These are phyloP conservation scores for Sugiyamaella novakii DNA, from an alignment of 1,139 yeast species.

Conservation along the genomic window DNA sequence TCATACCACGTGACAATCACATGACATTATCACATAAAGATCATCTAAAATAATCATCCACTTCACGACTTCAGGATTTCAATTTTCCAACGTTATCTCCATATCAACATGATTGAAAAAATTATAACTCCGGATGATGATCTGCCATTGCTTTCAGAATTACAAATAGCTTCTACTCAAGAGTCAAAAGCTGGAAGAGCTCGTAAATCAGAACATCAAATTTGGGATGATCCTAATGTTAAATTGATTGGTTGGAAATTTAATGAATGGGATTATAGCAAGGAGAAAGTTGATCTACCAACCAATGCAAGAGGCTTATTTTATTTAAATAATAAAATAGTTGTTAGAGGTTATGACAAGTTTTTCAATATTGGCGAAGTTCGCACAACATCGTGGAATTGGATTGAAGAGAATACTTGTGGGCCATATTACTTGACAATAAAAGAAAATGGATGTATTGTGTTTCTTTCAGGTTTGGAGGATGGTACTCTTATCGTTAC, in stretches of 20 bases:
- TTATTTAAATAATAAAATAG: constrained; percentile 56
- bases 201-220: constrained; percentile 27
- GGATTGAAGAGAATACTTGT: constrained; percentile 49
- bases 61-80: too few species aligned
- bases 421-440: constrained; percentile 85
- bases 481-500: constrained; percentile 79
- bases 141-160: constrained; percentile 1
- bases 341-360: constrained; percentile 89
- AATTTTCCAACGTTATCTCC: too few species aligned
- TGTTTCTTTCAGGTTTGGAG: constrained; percentile 72
- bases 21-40: too few species aligned
- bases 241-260: constrained; percentile 66
- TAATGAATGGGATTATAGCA: constrained; percentile 84
- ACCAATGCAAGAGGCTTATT: constrained; percentile 84
- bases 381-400: constrained; percentile 52
- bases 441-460: constrained; percentile 94
- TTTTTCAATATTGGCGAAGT: constrained; percentile 83
- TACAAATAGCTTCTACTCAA: constrained; percentile 1
- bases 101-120: constrained; percentile 17
- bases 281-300: constrained; percentile 58
- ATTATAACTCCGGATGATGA: neutral
- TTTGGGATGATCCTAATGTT: constrained; percentile 39
- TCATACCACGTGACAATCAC: too few species aligned
- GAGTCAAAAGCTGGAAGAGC: constrained; percentile 31
- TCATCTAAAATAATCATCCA: too few species aligned